Base-by-base conservation (phyloP, 495 filamentous ascomycete genomes). In the Podospora australis region DNA sequence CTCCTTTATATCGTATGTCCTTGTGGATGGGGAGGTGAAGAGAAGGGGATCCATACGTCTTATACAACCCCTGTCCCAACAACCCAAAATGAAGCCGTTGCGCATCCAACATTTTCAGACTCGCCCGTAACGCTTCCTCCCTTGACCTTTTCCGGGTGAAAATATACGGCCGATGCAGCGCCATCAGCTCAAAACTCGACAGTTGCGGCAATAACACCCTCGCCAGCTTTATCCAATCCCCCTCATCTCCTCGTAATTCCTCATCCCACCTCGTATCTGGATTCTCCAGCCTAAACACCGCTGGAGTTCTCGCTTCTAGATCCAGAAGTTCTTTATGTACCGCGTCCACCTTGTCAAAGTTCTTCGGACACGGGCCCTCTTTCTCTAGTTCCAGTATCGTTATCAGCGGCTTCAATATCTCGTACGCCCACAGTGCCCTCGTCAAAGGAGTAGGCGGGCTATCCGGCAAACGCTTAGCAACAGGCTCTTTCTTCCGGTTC, bases 161-260 rank as follows among this genome's bases (percentile, higher is more conserved):
- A 29, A 83, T 77, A 55, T 79, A 83, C 0, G 80, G 78, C 38
- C 79, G 71, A 46, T 83, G 80, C 26, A 83, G 69, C 16, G 78
- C 77, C 57, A 82, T 79, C 36, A 81, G 60, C 40, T 78, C 72
- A 50, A 80, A 75, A 16, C 70, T 62, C 17, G 69, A 52, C 8
- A 74, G 56, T 38, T 74, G 74, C 22, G 70, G 69, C 42, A 81
- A 46, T 9, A 64, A 59, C 11, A 70, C 65, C 17, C 78, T 65
- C 3, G 70, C 69, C 28, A 54, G 63, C 1, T 71, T 69, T 25
- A 83, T 53, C 74, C 79, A 83, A 52, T 68, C 65, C 38, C 75
- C 77, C 11, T 72, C 70, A 0, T 64, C 68, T 13, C 64, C 49
- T n/a, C n/a, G n/a, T n/a, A n/a, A n/a, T n/a, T n/a, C n/a, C 26